Conservation (phyloP, 2,329 filamentous ascomycete genomes). For the Monilinia polystroma region DNA sequence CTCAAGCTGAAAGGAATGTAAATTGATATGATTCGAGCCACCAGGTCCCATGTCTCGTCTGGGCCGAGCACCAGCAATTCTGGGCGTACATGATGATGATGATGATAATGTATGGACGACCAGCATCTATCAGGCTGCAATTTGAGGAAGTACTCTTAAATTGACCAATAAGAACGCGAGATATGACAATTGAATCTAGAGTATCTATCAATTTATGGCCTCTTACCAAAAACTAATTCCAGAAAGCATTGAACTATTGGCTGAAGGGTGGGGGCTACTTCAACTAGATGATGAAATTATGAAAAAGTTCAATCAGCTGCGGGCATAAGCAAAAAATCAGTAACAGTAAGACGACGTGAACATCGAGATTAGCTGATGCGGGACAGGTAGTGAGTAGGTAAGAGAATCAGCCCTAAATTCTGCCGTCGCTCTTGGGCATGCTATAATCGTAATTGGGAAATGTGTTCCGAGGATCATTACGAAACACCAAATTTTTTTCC, state of each 20-base stretch:
- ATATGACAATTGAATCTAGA: background rate
- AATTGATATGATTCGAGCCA: constrained; percentile 16
- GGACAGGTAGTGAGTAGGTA: background rate
- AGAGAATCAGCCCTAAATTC: constrained; percentile 14
- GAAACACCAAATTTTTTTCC: background rate
- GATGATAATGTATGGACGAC: constrained; percentile 6
- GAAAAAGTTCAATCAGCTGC: constrained; percentile 6
- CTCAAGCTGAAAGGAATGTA: constrained; percentile 22
- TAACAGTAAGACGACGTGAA: constrained; percentile 9
- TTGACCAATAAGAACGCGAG: constrained; percentile 9
- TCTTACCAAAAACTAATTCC: constrained; percentile 9
- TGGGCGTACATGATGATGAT: background rate
- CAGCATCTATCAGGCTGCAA: constrained; percentile 17
- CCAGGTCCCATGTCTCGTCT: constrained; percentile 15
- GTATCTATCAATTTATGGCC: background rate
- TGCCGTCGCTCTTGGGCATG: background rate
- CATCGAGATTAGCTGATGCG: constrained; percentile 1
- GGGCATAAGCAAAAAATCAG: constrained; percentile 1
- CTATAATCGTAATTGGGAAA: constrained; percentile 1
- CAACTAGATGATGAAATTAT: background rate
- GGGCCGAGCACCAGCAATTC: constrained; percentile 6
- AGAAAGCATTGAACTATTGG: background rate
- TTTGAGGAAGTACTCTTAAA: constrained; percentile 15
- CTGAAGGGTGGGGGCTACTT: constrained; percentile 11
- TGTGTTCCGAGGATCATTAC: constrained; percentile 1